Conservation (phyloP, 1,284 basidiomycete species). For the Singerocomus rubriflavus region DNA sequence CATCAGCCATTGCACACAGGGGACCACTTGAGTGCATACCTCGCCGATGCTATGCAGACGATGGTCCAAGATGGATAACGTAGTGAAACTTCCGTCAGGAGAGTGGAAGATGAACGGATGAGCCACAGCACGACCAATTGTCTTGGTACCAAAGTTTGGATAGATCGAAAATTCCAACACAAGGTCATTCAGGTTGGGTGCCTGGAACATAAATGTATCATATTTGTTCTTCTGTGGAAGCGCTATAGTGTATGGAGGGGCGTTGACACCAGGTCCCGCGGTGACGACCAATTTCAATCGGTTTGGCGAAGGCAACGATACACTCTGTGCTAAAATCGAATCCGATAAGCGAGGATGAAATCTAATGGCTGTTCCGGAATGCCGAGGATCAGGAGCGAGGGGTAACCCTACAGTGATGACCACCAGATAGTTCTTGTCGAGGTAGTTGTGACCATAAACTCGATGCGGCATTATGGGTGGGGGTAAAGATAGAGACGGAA, state of each 20-base stretch:
- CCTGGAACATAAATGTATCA: slow-evolving; percentile 90
- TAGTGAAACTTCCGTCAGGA: slow-evolving; percentile 46
- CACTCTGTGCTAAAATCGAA: slow-evolving; percentile 43
- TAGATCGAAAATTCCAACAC: slow-evolving; percentile 93
- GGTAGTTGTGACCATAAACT: slow-evolving; percentile 87
- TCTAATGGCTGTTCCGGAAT: slow-evolving; percentile 45
- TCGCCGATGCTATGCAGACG: slow-evolving; percentile 94
- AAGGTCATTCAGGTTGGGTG: slow-evolving; percentile 61
- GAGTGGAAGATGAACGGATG: slow-evolving; percentile 73
- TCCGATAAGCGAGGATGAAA: slow-evolving; percentile 69
- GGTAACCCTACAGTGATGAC: slow-evolving; percentile 83
- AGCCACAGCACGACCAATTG: slow-evolving; percentile 91
- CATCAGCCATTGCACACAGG: slow-evolving; percentile 7
- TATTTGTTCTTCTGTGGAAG: slow-evolving; percentile 80
- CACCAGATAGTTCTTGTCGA: slow-evolving; percentile 86
- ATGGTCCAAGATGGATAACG: slow-evolving; percentile 86
- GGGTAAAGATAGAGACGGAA: slow-evolving; percentile 91
- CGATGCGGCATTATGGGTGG: slow-evolving; percentile 98
- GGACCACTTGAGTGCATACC: slow-evolving; percentile 40
- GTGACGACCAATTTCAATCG: slow-evolving; percentile 96
- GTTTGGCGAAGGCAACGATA: slow-evolving; percentile 65
- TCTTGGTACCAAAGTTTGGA: slow-evolving; percentile 98
- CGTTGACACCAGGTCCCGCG: slow-evolving; percentile 69
- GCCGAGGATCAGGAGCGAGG: slow-evolving; percentile 37
- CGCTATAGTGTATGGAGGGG: slow-evolving; percentile 86